A percentile compares a stretch with the other conserved stretches of the same genome.
Evolutionary conservation across 495 filamentous ascomycete species (phyloP).

Genomic region (Hypoxylon perforatum): DNA sequence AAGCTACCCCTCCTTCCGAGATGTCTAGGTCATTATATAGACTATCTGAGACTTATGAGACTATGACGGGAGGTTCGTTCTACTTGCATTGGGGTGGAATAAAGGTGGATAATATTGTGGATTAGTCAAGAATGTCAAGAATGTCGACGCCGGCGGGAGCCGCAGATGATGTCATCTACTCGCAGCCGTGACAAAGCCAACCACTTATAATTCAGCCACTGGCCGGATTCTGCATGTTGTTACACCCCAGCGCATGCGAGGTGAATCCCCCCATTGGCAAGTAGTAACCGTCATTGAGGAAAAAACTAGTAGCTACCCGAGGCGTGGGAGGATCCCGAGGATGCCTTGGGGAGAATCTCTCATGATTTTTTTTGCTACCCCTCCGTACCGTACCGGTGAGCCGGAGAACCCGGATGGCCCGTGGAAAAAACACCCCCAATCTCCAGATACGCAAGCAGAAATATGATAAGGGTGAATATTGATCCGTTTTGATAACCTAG

Average conservation of each 20-base stretch:
- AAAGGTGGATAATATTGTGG: conserved; percentile 21
- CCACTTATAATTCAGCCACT: conserved; percentile 26
- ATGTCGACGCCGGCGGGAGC: conserved; percentile 2
- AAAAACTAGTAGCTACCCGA: neutral
- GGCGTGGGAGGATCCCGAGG: neutral
- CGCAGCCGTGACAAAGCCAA: conserved; percentile 6
- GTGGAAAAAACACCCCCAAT: too few species aligned
- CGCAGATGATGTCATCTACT: conserved; percentile 21
- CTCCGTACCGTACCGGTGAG: too few species aligned
- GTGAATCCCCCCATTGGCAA: neutral
- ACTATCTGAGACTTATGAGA: too few species aligned
- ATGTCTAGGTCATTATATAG: conserved; percentile 14
- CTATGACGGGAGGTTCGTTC: conserved; percentile 1
- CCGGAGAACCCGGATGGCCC: conserved; percentile 8
- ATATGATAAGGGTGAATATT: too few species aligned
- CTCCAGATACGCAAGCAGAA: too few species aligned
- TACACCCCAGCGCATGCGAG: conserved; percentile 15
- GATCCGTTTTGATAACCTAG: too few species aligned
- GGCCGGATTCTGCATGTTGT: conserved; percentile 6
- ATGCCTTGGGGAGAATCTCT: too few species aligned
- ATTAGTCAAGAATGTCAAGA: conserved; percentile 7
- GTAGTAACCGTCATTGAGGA: neutral
- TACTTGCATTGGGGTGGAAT: conserved; percentile 2
- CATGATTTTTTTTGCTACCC: too few species aligned
- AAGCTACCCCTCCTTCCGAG: neutral